Conservation (phyloP, 495 filamentous ascomycete species). For the Hyaloscypha bicolor region DNA sequence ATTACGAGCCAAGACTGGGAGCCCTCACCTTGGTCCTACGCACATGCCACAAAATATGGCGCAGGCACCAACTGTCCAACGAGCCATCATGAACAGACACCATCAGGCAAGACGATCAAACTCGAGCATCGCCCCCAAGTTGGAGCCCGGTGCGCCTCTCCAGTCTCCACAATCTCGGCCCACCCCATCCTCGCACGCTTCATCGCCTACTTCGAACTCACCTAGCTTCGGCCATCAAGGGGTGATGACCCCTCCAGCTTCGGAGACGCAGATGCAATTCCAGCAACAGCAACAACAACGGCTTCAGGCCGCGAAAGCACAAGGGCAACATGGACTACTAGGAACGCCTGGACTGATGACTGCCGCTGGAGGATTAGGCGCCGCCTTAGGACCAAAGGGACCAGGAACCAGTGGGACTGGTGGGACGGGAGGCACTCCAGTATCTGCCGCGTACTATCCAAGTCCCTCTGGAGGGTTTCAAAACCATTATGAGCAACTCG, state of each 20-base stretch:
- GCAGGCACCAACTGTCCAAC: conserved; percentile 69
- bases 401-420: conserved; percentile 36
- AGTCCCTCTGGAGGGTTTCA: conserved; percentile 73
- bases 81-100: conserved; percentile 72
- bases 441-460: conserved; percentile 59
- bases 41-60: conserved; percentile 63
- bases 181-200: conserved; percentile 80
- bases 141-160: conserved; percentile 62
- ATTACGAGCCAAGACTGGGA: conserved; percentile 82
- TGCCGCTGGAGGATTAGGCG: conserved; percentile 32
- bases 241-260: conserved; percentile 67
- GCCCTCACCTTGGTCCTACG: conserved; percentile 66
- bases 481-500: conserved; percentile 95
- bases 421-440: conserved; percentile 38
- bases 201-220: conserved; percentile 75
- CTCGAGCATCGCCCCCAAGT: conserved; percentile 71
- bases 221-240: conserved; percentile 71
- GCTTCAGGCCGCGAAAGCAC: conserved; percentile 41
- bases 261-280: conserved; percentile 60
- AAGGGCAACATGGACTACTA: conserved; percentile 37
- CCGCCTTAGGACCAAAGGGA: conserved; percentile 36
- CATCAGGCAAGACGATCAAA: conserved; percentile 67
- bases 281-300: conserved; percentile 41
- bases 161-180: conserved; percentile 66
- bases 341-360: conserved; percentile 25